A percentile compares a stretch with the other conserved stretches of the same genome.
phyloP scores from a whole-genome alignment of 1,284 basidiomycete genomes.

The Irpex sp. region DNA sequence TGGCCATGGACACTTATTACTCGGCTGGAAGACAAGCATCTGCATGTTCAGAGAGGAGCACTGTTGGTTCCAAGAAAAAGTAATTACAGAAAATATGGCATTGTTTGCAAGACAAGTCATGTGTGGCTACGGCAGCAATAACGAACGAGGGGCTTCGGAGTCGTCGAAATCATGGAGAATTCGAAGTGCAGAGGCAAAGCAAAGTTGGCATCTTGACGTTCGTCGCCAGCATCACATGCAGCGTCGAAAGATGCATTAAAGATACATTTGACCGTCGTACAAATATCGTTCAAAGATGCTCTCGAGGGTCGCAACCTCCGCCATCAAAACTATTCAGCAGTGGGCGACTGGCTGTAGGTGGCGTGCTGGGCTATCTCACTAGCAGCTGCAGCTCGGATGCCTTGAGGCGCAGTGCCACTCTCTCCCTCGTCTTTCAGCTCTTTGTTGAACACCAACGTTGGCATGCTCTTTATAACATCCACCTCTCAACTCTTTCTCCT shows the following conservation, averaged over 20 bases:
- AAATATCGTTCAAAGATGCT: not conserved
- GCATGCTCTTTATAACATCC: constrained; percentile 9
- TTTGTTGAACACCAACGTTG: not conserved
- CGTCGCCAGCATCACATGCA: not conserved
- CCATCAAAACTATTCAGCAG: not conserved
- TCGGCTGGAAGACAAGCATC: too few species aligned
- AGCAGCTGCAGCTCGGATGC: not conserved
- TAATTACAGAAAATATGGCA: not conserved
- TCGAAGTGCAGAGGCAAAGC: not conserved
- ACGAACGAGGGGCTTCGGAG: not conserved
- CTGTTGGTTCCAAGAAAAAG: not conserved
- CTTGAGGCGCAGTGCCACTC: constrained; percentile 12
- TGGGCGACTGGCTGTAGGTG: not conserved
- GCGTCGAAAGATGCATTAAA: not conserved
- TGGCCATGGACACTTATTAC: too few species aligned
- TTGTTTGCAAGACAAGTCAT: not conserved
- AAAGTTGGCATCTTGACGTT: too few species aligned
- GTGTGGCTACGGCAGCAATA: not conserved
- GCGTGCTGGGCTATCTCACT: not conserved
- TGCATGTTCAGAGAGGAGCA: not conserved
- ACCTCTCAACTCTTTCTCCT: not conserved
- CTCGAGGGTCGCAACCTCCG: not conserved
- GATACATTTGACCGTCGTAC: not conserved
- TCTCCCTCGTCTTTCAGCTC: not conserved
- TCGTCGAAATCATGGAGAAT: not conserved